Base-by-base conservation (phyloP, 306 rosid species). In the Trichosanthes cucumerina region DNA sequence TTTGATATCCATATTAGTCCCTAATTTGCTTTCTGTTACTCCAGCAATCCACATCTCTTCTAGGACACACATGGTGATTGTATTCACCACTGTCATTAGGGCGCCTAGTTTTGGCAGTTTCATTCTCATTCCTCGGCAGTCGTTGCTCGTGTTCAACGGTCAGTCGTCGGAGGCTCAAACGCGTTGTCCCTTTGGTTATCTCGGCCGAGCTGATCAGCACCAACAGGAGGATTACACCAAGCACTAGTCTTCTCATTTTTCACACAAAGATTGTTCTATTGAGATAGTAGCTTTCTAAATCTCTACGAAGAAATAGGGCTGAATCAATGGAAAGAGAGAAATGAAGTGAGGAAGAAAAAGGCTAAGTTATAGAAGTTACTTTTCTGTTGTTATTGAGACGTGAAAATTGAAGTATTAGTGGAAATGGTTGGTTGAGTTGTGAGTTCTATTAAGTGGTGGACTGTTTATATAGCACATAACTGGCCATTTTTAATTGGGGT, bases 201-300 rank as follows among this genome's bases (percentile, higher is more conserved):
- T 73, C 7, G n/a, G 79, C 53, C 16, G 46, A n/a, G 64, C 68
- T 68, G 70, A 68, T 68, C 83, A 84, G 26, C 64, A 83, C 38
- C 49, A 77, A 66, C 18, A 83, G 4, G 18, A 80, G 26, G 41
- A 83, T 1, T 36, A 31, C 70, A 11, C 65, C 52, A 9, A 60
- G 63, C 23, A 26, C 23, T 65, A 10, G 9, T 78, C 58, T 80
- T 85, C 80, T 79, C 74, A 47, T 77, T 49, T 59, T 26, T 33
- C 70, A 33, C 70, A 36, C 24, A 65, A 16, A 34, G 14, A 14
- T 34, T 36, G 72, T 36, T 65, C 4, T 36, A 64, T 15, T 64
- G 12, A 18, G 5, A 66, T 43, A 18, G 0, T 26, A 52, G 50
- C 16, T 26, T 49, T 59, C 23, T 5, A 19, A 31, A 2, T 65